Percentiles rank a stretch among this genome's conserved stretches.
phyloP scores from a whole-genome alignment of 2,329 filamentous ascomycete genomes.

The Aspergillus transmontanensis region DNA sequence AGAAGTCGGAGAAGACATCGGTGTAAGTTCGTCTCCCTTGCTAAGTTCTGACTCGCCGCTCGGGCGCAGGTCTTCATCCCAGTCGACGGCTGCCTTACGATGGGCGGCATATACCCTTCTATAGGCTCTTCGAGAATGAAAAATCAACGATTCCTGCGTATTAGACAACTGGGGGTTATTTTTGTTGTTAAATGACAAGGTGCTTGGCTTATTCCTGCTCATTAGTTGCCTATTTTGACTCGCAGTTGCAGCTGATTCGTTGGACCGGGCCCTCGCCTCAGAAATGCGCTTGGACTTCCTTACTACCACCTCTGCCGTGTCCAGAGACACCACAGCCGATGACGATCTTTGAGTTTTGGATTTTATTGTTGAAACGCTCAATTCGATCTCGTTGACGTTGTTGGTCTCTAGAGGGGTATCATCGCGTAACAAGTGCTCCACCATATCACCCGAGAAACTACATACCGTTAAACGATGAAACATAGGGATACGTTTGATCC shows the following conservation, averaged over 20 bases:
- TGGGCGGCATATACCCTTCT: conserved; percentile 22
- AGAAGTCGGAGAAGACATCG: conserved; percentile 19
- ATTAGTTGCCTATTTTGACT: background rate
- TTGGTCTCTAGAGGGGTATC: background rate
- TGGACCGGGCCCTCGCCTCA: background rate
- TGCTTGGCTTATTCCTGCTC: background rate
- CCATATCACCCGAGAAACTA: conserved; percentile 7
- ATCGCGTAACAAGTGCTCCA: conserved; percentile 9
- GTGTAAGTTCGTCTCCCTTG: conserved; percentile 13
- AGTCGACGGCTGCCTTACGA: conserved; percentile 27
- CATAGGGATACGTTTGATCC: background rate
- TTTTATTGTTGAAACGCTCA: background rate
- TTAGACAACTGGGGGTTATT: conserved; percentile 6
- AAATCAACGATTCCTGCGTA: conserved; percentile 23
- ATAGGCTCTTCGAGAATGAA: conserved; percentile 15
- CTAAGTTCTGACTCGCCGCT: conserved; percentile 20
- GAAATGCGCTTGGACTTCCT: conserved; percentile 3
- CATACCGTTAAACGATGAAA: background rate
- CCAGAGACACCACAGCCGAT: conserved; percentile 18
- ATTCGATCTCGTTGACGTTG: background rate
- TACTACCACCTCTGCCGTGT: conserved; percentile 14
- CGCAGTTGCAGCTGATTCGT: background rate
- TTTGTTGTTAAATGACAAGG: background rate
- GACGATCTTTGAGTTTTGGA: conserved; percentile 14
- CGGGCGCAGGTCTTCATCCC: conserved; percentile 34